Evolutionary conservation across 306 rosid genomes (phyloP).

Genomic region (Inga leiocalycina): DNA sequence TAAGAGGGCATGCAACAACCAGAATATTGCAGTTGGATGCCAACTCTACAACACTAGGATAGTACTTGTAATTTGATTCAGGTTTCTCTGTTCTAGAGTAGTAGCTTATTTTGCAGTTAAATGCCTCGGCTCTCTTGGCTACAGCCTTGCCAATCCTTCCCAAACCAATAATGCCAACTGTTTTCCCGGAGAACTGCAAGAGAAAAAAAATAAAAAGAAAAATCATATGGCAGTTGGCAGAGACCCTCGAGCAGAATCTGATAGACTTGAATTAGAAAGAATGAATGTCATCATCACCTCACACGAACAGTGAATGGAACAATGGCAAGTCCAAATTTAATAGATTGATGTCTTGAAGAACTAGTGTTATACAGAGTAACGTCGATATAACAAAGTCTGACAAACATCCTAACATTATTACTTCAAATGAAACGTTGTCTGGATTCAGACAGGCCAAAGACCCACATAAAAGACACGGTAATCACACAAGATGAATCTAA

Average conservation of each 20-base stretch:
- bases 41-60: constrained; percentile 53
- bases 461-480: background rate
- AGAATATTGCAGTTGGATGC: constrained; percentile 61
- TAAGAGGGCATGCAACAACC: constrained; percentile 64
- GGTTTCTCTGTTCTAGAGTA: constrained; percentile 51
- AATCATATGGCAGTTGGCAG: background rate
- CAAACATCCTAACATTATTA: background rate
- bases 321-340: background rate
- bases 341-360: background rate
- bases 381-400: background rate
- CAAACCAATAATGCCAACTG: constrained; percentile 64
- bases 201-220: background rate
- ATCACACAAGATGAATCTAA: background rate
- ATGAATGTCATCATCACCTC: background rate
- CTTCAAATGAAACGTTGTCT: background rate
- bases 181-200: constrained; percentile 64
- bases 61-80: constrained; percentile 51
- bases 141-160: constrained; percentile 67
- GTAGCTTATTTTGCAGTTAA: constrained; percentile 55
- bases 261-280: background rate
- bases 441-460: background rate
- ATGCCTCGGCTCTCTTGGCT: constrained; percentile 66
- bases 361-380: background rate
- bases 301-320: background rate
- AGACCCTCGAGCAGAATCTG: background rate